Conservation (phyloP, 2,329 filamentous ascomycete genomes). For the Xylariaceae sp. region DNA sequence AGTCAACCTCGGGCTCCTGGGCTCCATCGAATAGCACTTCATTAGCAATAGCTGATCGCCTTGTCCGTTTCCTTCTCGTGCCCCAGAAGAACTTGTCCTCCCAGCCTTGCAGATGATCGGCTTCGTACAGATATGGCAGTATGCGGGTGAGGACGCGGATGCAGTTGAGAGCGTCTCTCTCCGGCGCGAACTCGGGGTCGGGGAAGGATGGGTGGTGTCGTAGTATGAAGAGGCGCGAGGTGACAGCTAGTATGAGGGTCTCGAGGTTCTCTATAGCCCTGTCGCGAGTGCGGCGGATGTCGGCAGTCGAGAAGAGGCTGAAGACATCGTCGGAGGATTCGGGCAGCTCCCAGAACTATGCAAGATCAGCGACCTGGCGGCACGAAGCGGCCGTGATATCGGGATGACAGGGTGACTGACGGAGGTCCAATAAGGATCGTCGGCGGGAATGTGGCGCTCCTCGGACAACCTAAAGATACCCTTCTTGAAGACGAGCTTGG, state of each 20-base stretch:
- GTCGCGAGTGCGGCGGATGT: slow-evolving; percentile 86
- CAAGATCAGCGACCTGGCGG: slow-evolving; percentile 14
- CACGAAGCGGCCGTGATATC: no score
- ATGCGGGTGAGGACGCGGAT: slow-evolving; percentile 86
- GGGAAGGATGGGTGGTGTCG: slow-evolving; percentile 90
- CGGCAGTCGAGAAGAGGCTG: slow-evolving; percentile 85
- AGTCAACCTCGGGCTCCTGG: slow-evolving; percentile 51
- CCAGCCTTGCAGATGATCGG: slow-evolving; percentile 78
- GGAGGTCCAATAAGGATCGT: slow-evolving; percentile 90
- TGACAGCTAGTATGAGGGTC: slow-evolving; percentile 79
- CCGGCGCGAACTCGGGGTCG: slow-evolving; percentile 74
- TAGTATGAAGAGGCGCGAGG: slow-evolving; percentile 76
- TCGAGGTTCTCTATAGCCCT: slow-evolving; percentile 83
- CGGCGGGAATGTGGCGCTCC: slow-evolving; percentile 78
- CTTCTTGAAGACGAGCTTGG: slow-evolving; percentile 97
- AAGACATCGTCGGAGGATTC: slow-evolving; percentile 96
- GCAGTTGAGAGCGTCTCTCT: slow-evolving; percentile 91
- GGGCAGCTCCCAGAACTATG: slow-evolving; percentile 92
- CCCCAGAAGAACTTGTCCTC: slow-evolving; percentile 94
- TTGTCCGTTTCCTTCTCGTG: slow-evolving; percentile 67
- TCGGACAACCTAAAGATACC: slow-evolving; percentile 97
- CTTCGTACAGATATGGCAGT: slow-evolving; percentile 89
- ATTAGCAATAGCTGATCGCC: slow-evolving; percentile 60
- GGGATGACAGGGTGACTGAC: slow-evolving; percentile 49
- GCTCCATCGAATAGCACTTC: slow-evolving; percentile 85